Percentiles rank a stretch among this genome's conserved stretches.
Conservation (phyloP, 139 green algal species). For the Chlamydomonas sp. region DNA sequence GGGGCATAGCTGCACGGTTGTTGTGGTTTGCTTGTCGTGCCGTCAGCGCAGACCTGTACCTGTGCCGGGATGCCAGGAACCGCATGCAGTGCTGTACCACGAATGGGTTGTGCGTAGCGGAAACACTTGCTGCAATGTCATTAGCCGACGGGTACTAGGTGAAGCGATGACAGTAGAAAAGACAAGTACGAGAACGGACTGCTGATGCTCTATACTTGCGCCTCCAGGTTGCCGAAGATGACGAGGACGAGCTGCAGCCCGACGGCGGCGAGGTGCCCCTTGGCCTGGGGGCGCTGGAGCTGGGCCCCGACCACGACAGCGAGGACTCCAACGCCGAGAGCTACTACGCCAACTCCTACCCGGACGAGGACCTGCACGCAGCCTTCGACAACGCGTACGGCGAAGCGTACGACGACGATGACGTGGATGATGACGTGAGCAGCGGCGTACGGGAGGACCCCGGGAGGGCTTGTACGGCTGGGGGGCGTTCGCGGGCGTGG, state of each 20-base stretch:
- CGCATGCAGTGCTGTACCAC: too few relatives aligned
- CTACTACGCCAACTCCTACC: constrained; percentile 53
- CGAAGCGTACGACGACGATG: neutral
- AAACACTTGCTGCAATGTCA: too few relatives aligned
- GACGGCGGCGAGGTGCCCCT: neutral
- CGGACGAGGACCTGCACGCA: constrained; percentile 25
- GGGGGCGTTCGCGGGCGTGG: too few relatives aligned
- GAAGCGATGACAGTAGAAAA: neutral
- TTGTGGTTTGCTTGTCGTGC: too few relatives aligned
- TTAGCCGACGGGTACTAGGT: too few relatives aligned
- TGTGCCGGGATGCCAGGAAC: too few relatives aligned
- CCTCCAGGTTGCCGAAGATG: constrained; percentile 33
- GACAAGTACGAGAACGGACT: neutral
- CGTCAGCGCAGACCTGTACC: too few relatives aligned
- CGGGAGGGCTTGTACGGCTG: too few relatives aligned
- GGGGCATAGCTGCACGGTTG: neutral
- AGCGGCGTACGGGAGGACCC: too few relatives aligned
- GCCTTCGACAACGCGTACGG: neutral
- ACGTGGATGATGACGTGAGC: neutral
- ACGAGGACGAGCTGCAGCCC: constrained; percentile 18
- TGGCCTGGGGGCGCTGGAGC: neutral
- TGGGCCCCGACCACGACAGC: constrained; percentile 41
- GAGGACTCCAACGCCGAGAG: constrained; percentile 58
- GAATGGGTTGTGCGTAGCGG: too few relatives aligned
- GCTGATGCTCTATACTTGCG: too few relatives aligned